Evolutionary conservation across 129 eudicot genomes (phyloP).

Genomic region (Gnaphalium uliginosum): DNA sequence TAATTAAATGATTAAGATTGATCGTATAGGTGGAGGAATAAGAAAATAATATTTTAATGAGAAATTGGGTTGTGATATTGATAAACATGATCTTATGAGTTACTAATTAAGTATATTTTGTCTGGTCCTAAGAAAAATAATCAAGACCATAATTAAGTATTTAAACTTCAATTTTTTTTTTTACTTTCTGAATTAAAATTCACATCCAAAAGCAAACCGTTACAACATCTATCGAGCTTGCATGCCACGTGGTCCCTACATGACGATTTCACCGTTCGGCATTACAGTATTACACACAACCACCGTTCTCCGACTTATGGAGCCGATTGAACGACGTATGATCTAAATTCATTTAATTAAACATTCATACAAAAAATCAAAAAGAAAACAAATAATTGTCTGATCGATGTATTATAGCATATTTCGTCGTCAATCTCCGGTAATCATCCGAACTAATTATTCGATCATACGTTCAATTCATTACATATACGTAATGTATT

Average conservation of each 20-base stretch:
- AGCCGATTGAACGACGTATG: background rate
- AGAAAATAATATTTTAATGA: too few species aligned
- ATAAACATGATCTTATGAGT: too few species aligned
- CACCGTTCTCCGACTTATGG: constrained; percentile 16
- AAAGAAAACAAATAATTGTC: background rate
- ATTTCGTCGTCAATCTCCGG: background rate
- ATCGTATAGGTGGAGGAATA: too few species aligned
- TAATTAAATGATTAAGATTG: too few species aligned
- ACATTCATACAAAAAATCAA: background rate
- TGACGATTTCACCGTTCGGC: constrained; percentile 17
- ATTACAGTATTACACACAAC: constrained; percentile 7
- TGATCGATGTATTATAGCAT: background rate
- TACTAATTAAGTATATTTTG: too few species aligned
- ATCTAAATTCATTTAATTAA: background rate
- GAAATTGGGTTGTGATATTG: too few species aligned
- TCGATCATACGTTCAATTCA: background rate
- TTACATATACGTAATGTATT: background rate
- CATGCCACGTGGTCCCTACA: constrained; percentile 18
- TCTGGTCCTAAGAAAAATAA: too few species aligned
- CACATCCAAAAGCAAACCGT: background rate
- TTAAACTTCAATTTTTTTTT: too few species aligned
- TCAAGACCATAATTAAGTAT: too few species aligned
- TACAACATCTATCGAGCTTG: constrained; percentile 7
- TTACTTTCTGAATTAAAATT: too few species aligned
- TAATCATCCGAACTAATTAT: background rate